A percentile compares a stretch with the other conserved stretches of the same genome.
Conservation (phyloP, 208 protist genomes). For the Entamoeba histolytica region DNA sequence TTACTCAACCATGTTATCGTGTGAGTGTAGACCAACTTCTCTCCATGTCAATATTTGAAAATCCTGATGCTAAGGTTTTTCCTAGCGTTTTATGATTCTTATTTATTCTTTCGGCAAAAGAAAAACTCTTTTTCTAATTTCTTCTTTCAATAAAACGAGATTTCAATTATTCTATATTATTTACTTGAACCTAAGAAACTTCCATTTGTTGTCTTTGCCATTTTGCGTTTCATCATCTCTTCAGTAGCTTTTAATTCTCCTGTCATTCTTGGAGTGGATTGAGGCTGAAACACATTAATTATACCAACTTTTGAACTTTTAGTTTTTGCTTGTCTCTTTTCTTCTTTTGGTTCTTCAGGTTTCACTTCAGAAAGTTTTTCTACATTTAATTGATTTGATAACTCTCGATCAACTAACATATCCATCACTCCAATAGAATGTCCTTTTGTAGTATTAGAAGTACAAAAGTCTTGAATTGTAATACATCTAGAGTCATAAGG, state of each 20-base stretch:
- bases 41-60: too few species aligned
- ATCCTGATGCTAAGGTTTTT: too few species aligned
- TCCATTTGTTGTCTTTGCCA: too few species aligned
- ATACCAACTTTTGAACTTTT: neutral
- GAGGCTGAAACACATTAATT: neutral
- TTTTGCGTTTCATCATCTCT: neutral
- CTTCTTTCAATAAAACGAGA: too few species aligned
- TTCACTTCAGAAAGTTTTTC: neutral
- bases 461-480: neutral
- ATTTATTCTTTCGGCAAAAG: too few species aligned
- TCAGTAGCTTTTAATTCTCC: neutral
- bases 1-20: too few species aligned
- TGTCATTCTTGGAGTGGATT: neutral
- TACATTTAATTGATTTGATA: neutral
- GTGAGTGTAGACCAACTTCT: too few species aligned
- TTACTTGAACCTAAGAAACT: too few species aligned
- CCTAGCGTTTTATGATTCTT: too few species aligned
- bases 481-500: neutral
- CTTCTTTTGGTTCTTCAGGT: neutral
- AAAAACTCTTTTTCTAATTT: too few species aligned
- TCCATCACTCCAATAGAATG: neutral
- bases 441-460: neutral
- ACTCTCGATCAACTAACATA: neutral
- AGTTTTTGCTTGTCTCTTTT: neutral
- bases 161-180: too few species aligned